Evolutionary conservation across 2,329 filamentous ascomycete species (phyloP).

Genomic region (Calonectria hawksworthii): DNA sequence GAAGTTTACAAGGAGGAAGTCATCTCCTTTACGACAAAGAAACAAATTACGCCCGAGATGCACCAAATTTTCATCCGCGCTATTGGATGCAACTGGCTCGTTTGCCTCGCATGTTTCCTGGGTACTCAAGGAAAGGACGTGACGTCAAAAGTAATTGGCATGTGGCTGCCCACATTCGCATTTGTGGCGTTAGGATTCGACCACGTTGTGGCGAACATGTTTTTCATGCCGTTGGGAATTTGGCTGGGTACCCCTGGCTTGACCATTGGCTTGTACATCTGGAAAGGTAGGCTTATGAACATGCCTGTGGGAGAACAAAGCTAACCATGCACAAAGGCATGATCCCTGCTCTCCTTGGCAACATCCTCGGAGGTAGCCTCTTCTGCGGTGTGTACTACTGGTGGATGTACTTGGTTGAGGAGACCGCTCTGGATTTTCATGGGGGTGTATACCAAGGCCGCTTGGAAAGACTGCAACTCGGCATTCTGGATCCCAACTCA

Average conservation of each 20-base stretch:
- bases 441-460: conserved; percentile 27
- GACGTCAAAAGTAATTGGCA: conserved; percentile 65
- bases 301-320: neutral
- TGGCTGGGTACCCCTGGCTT: conserved; percentile 61
- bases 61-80: conserved; percentile 67
- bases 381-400: conserved; percentile 61
- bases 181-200: conserved; percentile 68
- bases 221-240: conserved; percentile 65
- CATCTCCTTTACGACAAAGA: conserved; percentile 61
- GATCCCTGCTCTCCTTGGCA: conserved; percentile 66
- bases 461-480: conserved; percentile 3
- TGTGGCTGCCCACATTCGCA: conserved; percentile 70
- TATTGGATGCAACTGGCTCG: conserved; percentile 71
- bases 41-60: conserved; percentile 63
- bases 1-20: conserved; percentile 60
- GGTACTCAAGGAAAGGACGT: conserved; percentile 64
- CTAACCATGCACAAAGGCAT: conserved; percentile 46
- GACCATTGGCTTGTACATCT: conserved; percentile 66
- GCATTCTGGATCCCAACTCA: conserved; percentile 18
- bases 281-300: conserved; percentile 57
- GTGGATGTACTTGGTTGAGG: conserved; percentile 41
- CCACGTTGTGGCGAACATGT: conserved; percentile 72
- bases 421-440: conserved; percentile 31
- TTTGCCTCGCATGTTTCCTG: conserved; percentile 66
- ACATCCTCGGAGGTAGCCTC: conserved; percentile 65